Evolutionary conservation across 352 stramenopile species (phyloP), one percentile per base, ranked within the genome.

Genomic region (Pythium brachiatum): DNA sequence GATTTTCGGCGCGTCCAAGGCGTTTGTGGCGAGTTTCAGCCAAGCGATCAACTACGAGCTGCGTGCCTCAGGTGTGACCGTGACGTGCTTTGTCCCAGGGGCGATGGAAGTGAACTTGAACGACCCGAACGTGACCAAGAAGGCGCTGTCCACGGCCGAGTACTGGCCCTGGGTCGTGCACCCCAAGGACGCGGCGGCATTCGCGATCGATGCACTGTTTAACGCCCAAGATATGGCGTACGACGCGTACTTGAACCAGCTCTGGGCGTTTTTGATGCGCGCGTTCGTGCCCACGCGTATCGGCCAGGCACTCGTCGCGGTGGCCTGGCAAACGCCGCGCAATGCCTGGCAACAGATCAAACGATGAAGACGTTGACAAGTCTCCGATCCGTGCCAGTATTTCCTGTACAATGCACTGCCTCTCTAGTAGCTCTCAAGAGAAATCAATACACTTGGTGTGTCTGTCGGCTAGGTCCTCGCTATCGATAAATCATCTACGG

Each of bases 1-100:
- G 20, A 56, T 94, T n/a, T 96, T 96, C 63, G 73, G 74, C 43
- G 81, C 75, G n/a, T 78, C 83, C 44, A 97, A 95, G 69, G 72
- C 81, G 0, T 91, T 89, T 54, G 55, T 95, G 32, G 76, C 78
- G 8, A 86, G 60, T 34, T 92, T 95, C 53, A 92, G 75, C 55
- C 78, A 90, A 55, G 76, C 72, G 32, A 69, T 94, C 31, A 80
- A 84, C 54, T 92, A 92, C 51, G 89, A 97, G 62, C 53, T 95
- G 56, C 78, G 86, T 9, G 66, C 75, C 8, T 89, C 79, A 12
- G 79, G 79, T 7, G 83, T 97, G 20, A 88, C 79, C 3, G 81
- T 92, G 34, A 96, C 86, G n/a, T 88, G 78, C 67, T 76, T 94
- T n/a, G 77, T 75, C 32, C 75, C 83, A 0, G 89, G 87, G 8